Percentiles rank a stretch among this genome's conserved stretches.
Conservation (phyloP, 805 yeast species). For the Wickerhamia fluorescens region DNA sequence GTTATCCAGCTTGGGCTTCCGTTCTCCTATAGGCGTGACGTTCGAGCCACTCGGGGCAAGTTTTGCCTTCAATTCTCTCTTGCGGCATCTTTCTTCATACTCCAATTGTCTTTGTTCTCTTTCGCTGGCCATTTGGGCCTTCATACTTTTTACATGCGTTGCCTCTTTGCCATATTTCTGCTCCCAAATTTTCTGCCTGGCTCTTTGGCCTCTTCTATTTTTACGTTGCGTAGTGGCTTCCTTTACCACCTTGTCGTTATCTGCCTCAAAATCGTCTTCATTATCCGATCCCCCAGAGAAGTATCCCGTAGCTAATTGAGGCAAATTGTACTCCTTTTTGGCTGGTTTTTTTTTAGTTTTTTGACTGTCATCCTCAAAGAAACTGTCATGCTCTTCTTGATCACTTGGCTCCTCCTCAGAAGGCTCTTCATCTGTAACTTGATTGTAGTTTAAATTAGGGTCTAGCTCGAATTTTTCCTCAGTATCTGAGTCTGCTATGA, state of each 20-base stretch:
- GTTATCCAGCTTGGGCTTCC: slow-evolving; percentile 9
- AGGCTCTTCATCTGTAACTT: slow-evolving; percentile 62
- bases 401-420: slow-evolving; percentile 23
- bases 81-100: slow-evolving; percentile 64
- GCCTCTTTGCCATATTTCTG: slow-evolving; percentile 78
- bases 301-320: slow-evolving; percentile 74
- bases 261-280: slow-evolving; percentile 38
- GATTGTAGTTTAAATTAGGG: slow-evolving; percentile 43
- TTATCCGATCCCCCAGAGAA: slow-evolving; percentile 78
- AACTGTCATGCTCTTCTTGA: slow-evolving; percentile 25
- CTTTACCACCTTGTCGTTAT: slow-evolving; percentile 43
- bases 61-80: slow-evolving; percentile 50
- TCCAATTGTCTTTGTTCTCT: slow-evolving; percentile 55
- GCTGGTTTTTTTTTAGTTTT: slow-evolving; percentile 16
- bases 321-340: slow-evolving; percentile 38
- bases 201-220: slow-evolving; percentile 95
- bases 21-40: slow-evolving; percentile 32
- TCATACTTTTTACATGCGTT: slow-evolving; percentile 69
- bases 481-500: slow-evolving; percentile 39
- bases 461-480: slow-evolving; percentile 25
- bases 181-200: slow-evolving; percentile 96
- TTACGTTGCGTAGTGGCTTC: slow-evolving; percentile 54
- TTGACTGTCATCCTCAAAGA: slow-evolving; percentile 19
- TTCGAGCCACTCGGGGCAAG: slow-evolving; percentile 33
- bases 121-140: slow-evolving; percentile 46